Percentiles rank a stretch among this genome's conserved stretches.
Evolutionary conservation across 2,329 filamentous ascomycete genomes (phyloP).

Genomic region (Akanthomyces dipterigenus): DNA sequence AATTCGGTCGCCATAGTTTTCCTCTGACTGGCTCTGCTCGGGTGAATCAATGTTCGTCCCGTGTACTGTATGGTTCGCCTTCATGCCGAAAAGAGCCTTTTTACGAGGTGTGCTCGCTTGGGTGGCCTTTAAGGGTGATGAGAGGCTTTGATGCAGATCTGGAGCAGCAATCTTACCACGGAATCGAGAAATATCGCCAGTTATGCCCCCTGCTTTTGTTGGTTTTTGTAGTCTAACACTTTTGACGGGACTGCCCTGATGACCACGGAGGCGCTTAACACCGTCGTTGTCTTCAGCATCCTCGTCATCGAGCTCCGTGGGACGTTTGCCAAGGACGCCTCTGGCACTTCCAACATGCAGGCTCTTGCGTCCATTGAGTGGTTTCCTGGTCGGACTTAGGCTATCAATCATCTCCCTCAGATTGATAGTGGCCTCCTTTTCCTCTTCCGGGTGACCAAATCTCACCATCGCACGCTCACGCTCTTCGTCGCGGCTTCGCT

Average conservation of each 20-base stretch:
- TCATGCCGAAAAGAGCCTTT: slow-evolving; percentile 46
- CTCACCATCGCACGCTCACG: slow-evolving; percentile 53
- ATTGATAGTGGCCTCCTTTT: slow-evolving; percentile 58
- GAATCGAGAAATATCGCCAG: slow-evolving; percentile 44
- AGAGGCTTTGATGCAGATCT: slow-evolving; percentile 31
- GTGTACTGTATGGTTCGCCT: slow-evolving; percentile 39
- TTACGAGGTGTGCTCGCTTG: slow-evolving; percentile 49
- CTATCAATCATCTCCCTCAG: slow-evolving; percentile 72
- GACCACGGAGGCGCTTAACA: slow-evolving; percentile 64
- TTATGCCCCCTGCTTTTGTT: slow-evolving; percentile 59
- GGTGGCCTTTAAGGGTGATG: slow-evolving; percentile 39
- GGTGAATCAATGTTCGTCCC: slow-evolving; percentile 39
- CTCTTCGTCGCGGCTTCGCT: slow-evolving; percentile 51
- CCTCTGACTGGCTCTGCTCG: slow-evolving; percentile 34
- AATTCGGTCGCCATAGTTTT: slow-evolving; percentile 52
- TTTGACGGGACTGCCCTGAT: slow-evolving; percentile 70
- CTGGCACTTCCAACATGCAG: slow-evolving; percentile 67
- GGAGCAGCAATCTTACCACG: slow-evolving; percentile 15
- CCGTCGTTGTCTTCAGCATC: slow-evolving; percentile 53
- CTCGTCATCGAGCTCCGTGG: slow-evolving; percentile 59
- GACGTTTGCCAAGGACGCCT: slow-evolving; percentile 68
- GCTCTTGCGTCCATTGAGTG: slow-evolving; percentile 63
- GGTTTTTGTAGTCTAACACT: slow-evolving; percentile 64
- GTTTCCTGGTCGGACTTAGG: slow-evolving; percentile 68
- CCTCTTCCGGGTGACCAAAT: slow-evolving; percentile 42